These are phyloP conservation scores for Monilinia polystroma DNA, from an alignment of 2,329 filamentous ascomycete genomes.

Conservation along the genomic window DNA sequence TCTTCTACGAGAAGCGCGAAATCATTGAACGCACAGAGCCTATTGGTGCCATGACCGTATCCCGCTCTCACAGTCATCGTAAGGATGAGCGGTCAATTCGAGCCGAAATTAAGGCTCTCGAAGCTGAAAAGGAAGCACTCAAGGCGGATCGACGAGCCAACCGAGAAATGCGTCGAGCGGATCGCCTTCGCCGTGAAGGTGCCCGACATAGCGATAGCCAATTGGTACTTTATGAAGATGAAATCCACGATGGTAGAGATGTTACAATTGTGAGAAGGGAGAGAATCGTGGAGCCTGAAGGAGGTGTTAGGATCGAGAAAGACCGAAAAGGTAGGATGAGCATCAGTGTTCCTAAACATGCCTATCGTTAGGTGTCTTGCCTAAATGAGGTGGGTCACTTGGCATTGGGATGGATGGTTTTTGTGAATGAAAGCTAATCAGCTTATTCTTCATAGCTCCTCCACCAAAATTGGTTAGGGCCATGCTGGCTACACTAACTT, in stretches of 20 bases:
- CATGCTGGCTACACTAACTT: slow-evolving; percentile 71
- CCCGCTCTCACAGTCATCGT: slow-evolving; percentile 42
- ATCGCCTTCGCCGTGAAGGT: slow-evolving; percentile 52
- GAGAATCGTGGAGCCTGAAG: slow-evolving; percentile 57
- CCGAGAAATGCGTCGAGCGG: slow-evolving; percentile 45
- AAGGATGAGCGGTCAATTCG: slow-evolving; percentile 59
- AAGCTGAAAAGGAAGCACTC: slow-evolving; percentile 61
- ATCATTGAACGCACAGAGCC: slow-evolving; percentile 36
- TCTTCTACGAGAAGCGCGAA: slow-evolving; percentile 32
- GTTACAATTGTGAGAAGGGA: slow-evolving; percentile 51
- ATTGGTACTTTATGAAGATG: slow-evolving; percentile 60
- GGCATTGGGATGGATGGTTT: slow-evolving; percentile 26
- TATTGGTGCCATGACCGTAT: slow-evolving; percentile 47
- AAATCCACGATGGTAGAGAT: slow-evolving; percentile 46
- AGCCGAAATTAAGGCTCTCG: slow-evolving; percentile 69
- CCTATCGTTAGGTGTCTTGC: slow-evolving; percentile 48
- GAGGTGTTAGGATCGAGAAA: slow-evolving; percentile 71
- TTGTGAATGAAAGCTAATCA: slow-evolving; percentile 30
- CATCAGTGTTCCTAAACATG: slow-evolving; percentile 71
- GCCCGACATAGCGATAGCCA: slow-evolving; percentile 60
- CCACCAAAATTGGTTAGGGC: slow-evolving; percentile 63
- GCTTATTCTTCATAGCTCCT: slow-evolving; percentile 51
- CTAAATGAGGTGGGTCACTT: slow-evolving; percentile 35
- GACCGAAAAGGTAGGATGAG: slow-evolving; percentile 96
- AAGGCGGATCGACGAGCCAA: slow-evolving; percentile 55